Conservation (phyloP, 1,284 basidiomycete species). For the Ceratobasidium sp. region DNA sequence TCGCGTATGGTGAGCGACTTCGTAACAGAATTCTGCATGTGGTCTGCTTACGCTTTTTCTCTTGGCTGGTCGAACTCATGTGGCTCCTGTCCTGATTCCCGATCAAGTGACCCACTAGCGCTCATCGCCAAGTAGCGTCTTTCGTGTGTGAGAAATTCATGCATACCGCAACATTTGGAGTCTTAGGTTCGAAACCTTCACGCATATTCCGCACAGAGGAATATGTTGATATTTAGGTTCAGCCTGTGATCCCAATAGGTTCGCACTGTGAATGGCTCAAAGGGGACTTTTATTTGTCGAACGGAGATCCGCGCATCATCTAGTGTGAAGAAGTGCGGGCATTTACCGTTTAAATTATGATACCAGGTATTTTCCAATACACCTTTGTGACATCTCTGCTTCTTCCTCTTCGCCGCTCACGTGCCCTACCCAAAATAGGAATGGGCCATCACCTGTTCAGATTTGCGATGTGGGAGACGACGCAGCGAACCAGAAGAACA, state of each 20-base stretch:
- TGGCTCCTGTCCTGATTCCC: neutral
- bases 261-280: neutral
- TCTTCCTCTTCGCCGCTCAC: constrained; percentile 2
- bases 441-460: constrained; percentile 18
- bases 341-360: neutral
- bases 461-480: neutral
- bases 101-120: neutral
- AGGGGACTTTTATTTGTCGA: neutral
- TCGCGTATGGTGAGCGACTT: neutral
- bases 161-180: neutral
- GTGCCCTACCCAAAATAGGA: constrained; percentile 20
- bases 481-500: neutral
- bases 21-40: neutral
- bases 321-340: neutral
- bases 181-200: neutral
- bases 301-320: neutral
- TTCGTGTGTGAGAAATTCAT: neutral
- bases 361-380: neutral
- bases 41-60: constrained; percentile 1
- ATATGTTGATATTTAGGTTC: neutral
- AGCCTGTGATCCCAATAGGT: neutral
- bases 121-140: neutral
- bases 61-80: neutral
- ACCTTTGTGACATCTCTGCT: neutral
- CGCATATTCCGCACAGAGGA: neutral